These are phyloP conservation scores for Pseudocercospora fuligena DNA, from an alignment of 2,329 filamentous ascomycete genomes.

Conservation along the genomic window DNA sequence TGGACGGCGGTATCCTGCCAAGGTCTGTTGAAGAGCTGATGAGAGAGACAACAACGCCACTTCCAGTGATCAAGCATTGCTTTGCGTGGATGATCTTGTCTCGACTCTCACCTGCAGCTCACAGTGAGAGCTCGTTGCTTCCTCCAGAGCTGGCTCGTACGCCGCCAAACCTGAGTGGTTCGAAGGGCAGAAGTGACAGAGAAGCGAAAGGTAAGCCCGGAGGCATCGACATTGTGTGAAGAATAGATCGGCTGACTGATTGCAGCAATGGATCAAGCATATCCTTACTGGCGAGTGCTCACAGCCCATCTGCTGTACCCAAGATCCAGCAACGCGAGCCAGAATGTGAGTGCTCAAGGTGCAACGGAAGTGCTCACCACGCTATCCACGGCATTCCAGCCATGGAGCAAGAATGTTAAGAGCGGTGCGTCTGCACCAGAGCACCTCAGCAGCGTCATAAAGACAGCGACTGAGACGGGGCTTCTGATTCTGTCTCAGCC, in stretches of 20 bases:
- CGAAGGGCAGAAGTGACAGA: background rate
- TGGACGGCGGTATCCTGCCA: background rate
- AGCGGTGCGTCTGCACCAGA: background rate
- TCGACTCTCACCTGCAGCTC: background rate
- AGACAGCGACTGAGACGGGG: background rate
- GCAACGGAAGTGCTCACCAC: background rate
- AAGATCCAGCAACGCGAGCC: background rate
- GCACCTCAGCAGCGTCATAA: background rate
- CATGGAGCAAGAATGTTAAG: background rate
- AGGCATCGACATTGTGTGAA: background rate
- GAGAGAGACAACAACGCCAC: background rate
- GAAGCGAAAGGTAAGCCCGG: background rate
- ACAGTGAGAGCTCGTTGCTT: background rate
- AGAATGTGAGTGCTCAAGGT: background rate
- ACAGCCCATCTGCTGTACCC: conserved; percentile 4
- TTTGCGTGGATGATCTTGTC: conserved; percentile 7
- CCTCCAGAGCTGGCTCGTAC: background rate
- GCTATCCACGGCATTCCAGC: background rate
- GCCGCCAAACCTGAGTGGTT: background rate
- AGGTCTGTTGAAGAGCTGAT: conserved; percentile 10
- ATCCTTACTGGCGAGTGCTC: background rate
- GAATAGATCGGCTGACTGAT: too few species aligned
- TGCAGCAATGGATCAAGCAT: background rate
- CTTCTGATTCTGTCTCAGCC: conserved; percentile 5
- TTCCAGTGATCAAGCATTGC: conserved; percentile 17